Base-by-base conservation (phyloP, 2,329 filamentous ascomycete species). In the Fusarium gaditjirri region DNA sequence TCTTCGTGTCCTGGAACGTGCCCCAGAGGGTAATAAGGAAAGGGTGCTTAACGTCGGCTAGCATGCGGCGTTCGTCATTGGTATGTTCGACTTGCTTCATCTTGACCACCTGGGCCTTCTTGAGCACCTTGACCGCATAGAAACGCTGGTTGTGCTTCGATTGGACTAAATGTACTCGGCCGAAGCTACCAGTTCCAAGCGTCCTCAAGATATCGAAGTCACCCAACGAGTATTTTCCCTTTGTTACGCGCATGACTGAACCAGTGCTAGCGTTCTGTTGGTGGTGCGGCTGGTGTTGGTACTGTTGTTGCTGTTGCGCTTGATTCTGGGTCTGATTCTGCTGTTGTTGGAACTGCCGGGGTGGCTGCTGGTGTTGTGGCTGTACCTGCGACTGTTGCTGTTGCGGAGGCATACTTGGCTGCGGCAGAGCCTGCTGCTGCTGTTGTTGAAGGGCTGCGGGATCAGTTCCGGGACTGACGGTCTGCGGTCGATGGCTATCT, bases 21-120 rank as follows among this genome's bases (percentile, higher is more conserved):
- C 96, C 96, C 96, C 96, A 99, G 43, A 99, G 87, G 4, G 96
- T 99, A 80, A 99, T 96, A 72, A 99, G 87, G 84, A 99, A 99
- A 17, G 96, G 95, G 83, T 99, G 95, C 83, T 98, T 97, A 81
- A 98, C 96, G 81, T 97, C 93, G 81, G 94, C 93, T 78, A 99
- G 85, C 96, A 99, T 99, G 77, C 90, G 91, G 75, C 96, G 89
- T 86, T 99, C 96, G 83, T 99, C 96, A 80, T 99, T 99, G 75
- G 96, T 99, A 84, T 99, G 96, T 84, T 99, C 96, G 68, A 99
- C 94, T 84, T 99, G 96, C 89, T 99, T 99, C 96, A 99, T 98
- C 86, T 97, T 97, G 82, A 99, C 94, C 60, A 99, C 95, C 84
- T 99, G 96, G 53, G 92, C 92, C 88, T 99, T 99, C 83, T 99